phyloP scores from a whole-genome alignment of 78 protist genomes.

The Guillardia theta region DNA sequence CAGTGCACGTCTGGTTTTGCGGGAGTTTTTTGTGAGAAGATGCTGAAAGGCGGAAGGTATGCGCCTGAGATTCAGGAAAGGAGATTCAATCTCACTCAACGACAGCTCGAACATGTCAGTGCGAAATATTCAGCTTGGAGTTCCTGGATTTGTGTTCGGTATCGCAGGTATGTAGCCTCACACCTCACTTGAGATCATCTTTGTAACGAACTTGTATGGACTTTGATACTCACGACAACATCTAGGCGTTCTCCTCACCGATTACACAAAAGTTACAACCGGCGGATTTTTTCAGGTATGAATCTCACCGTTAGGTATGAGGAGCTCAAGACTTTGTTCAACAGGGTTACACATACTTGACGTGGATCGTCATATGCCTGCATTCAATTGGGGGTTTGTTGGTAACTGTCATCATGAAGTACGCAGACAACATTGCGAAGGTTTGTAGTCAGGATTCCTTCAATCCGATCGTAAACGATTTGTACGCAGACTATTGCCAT shows the following conservation, averaged over 20 bases:
- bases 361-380: conserved; percentile 6
- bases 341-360: not conserved
- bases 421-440: conserved; percentile 47
- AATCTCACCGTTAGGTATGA: too few relatives aligned
- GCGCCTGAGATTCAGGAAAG: not conserved
- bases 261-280: too few relatives aligned
- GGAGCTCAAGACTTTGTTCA: not conserved
- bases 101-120: not conserved
- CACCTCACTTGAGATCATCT: too few relatives aligned
- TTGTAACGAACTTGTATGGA: too few relatives aligned
- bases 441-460: too few relatives aligned
- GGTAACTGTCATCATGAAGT: conserved; percentile 36
- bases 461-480: too few relatives aligned
- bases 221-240: too few relatives aligned
- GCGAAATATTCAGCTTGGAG: conserved; percentile 15
- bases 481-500: conserved; percentile 30
- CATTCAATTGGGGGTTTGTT: conserved; percentile 38
- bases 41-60: not conserved
- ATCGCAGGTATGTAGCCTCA: not conserved
- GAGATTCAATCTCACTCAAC: not conserved
- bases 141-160: not conserved
- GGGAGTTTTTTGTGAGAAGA: not conserved
- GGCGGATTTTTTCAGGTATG: too few relatives aligned
- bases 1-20: not conserved
- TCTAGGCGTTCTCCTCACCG: too few relatives aligned